Conservation (phyloP, 352 stramenopile genomes). For the Phytophthora litchii region DNA sequence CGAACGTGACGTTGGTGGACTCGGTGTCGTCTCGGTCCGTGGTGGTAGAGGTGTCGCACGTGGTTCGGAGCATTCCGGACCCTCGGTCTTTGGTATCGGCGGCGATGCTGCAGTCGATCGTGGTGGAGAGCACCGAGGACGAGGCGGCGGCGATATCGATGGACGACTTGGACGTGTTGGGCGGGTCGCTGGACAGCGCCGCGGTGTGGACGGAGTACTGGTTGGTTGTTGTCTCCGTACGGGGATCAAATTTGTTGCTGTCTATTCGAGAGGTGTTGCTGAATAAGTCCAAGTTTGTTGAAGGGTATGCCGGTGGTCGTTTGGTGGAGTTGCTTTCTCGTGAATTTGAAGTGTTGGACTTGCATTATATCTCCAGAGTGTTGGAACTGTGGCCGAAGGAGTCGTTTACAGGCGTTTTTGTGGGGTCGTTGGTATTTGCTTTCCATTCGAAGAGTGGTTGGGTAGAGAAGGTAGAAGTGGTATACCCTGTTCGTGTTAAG, state of each 20-base stretch:
- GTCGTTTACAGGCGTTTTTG: slow-evolving; percentile 8
- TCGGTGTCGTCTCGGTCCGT: slow-evolving; percentile 21
- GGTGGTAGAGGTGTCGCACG: slow-evolving; percentile 36
- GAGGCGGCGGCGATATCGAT: slow-evolving; percentile 18
- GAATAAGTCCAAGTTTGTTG: too few species aligned
- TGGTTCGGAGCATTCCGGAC: slow-evolving; percentile 25
- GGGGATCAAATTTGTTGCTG: not conserved
- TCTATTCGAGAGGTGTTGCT: not conserved
- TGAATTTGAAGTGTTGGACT: too few species aligned
- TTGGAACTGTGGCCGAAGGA: slow-evolving; percentile 5
- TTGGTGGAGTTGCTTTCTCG: slow-evolving; percentile 2
- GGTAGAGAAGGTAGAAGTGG: slow-evolving; percentile 8
- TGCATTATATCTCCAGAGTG: too few species aligned
- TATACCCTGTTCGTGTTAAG: slow-evolving; percentile 10
- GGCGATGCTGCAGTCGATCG: slow-evolving; percentile 2
- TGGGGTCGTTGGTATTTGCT: slow-evolving; percentile 7
- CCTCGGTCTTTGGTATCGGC: slow-evolving; percentile 12
- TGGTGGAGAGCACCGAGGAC: slow-evolving; percentile 13
- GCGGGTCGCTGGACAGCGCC: slow-evolving; percentile 9
- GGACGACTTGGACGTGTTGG: slow-evolving; percentile 5
- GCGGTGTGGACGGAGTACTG: slow-evolving; percentile 18
- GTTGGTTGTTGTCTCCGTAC: slow-evolving; percentile 3
- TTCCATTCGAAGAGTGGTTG: slow-evolving; percentile 2
- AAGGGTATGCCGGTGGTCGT: not conserved
- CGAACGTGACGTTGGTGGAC: slow-evolving; percentile 44